Percentiles rank a stretch among this genome's conserved stretches.
Evolutionary conservation across 2,329 filamentous ascomycete species (phyloP).

Genomic region (Epichloe brachyelytri): DNA sequence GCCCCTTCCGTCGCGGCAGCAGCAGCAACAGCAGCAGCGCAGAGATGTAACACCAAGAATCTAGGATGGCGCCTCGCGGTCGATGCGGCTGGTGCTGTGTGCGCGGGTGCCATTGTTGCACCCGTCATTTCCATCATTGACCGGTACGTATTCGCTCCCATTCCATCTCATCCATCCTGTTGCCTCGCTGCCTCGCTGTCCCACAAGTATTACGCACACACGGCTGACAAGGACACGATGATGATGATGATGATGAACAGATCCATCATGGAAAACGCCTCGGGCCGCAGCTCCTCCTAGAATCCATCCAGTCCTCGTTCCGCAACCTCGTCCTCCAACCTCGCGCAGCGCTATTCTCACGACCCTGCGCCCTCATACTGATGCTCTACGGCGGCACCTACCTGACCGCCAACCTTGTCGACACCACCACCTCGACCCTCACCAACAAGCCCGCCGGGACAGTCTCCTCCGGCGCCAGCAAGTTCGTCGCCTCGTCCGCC

Average conservation of each 20-base stretch:
- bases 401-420: slow-evolving; percentile 73
- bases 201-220: too few relatives aligned
- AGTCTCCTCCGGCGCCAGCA: slow-evolving; percentile 62
- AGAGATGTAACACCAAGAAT: slow-evolving; percentile 62
- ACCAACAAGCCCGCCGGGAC: slow-evolving; percentile 40
- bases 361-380: slow-evolving; percentile 57
- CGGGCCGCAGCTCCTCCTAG: slow-evolving; percentile 48
- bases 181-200: too few relatives aligned
- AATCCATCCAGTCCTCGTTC: slow-evolving; percentile 48
- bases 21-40: background rate
- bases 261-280: slow-evolving; percentile 73
- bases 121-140: slow-evolving; percentile 83
- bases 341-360: slow-evolving; percentile 46
- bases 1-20: background rate
- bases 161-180: background rate
- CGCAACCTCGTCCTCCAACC: slow-evolving; percentile 44
- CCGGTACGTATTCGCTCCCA: slow-evolving; percentile 39
- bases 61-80: slow-evolving; percentile 52
- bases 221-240: background rate
- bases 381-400: slow-evolving; percentile 81
- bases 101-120: slow-evolving; percentile 64
- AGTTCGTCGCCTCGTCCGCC: slow-evolving; percentile 69
- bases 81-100: slow-evolving; percentile 56
- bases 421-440: slow-evolving; percentile 61
- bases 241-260: slow-evolving; percentile 23